phyloP scores from a whole-genome alignment of 2,329 filamentous ascomycete genomes.

The Aspergillus ochraceus region DNA sequence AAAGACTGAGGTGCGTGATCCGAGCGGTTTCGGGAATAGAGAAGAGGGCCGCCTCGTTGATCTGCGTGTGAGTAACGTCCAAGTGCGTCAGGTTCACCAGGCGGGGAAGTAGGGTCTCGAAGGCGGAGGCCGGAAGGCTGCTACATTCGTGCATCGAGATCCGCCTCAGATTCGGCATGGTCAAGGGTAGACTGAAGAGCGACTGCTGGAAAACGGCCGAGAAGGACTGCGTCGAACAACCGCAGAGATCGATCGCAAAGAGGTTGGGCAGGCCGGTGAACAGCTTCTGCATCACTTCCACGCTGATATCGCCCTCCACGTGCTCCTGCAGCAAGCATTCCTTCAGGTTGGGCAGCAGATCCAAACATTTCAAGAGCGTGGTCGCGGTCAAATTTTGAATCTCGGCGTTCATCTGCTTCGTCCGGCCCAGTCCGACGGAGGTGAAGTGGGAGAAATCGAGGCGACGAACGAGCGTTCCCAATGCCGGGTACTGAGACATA shows the following conservation, averaged over 20 bases:
- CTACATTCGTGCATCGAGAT: conserved; percentile 78
- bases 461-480: conserved; percentile 74
- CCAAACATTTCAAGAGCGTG: conserved; percentile 70
- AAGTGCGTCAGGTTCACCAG: conserved; percentile 70
- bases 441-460: conserved; percentile 87
- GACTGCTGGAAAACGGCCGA: conserved; percentile 63
- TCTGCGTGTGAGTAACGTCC: conserved; percentile 74
- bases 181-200: conserved; percentile 53
- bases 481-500: conserved; percentile 63
- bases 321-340: conserved; percentile 82
- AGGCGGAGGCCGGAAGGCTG: conserved; percentile 65
- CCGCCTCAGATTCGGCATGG: conserved; percentile 61
- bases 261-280: conserved; percentile 66
- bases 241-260: conserved; percentile 73
- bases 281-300: conserved; percentile 68
- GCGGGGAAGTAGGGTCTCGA: conserved; percentile 70
- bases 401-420: conserved; percentile 70
- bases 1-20: conserved; percentile 75
- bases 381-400: conserved; percentile 74
- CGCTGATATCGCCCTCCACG: conserved; percentile 71
- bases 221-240: conserved; percentile 69
- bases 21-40: conserved; percentile 70
- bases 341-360: conserved; percentile 70
- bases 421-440: conserved; percentile 72
- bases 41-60: conserved; percentile 69